Evolutionary conservation across 495 filamentous ascomycete genomes (phyloP).

Genomic region (Apiosordaria backusii): DNA sequence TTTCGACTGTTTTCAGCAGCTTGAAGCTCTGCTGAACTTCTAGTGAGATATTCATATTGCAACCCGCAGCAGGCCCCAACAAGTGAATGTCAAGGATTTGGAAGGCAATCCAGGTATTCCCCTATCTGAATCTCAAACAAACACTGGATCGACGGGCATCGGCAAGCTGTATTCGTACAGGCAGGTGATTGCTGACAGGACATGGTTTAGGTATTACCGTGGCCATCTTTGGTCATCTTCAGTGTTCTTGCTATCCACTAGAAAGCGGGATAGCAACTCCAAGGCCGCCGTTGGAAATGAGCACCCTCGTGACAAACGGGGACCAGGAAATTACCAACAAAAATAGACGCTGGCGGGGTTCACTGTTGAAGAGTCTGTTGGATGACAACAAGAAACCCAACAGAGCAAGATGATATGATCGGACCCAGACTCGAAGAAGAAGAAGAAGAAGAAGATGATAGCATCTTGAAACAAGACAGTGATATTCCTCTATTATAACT

Average conservation of each 20-base stretch:
- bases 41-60: too few species aligned
- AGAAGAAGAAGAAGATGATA: too few species aligned
- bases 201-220: not conserved
- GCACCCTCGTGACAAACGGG: conserved; percentile 1
- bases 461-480: not conserved
- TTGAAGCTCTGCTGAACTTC: too few species aligned
- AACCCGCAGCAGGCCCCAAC: too few species aligned
- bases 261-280: not conserved
- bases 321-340: conserved; percentile 4
- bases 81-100: too few species aligned
- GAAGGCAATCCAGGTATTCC: too few species aligned
- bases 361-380: not conserved
- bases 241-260: not conserved
- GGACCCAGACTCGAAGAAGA: not conserved
- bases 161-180: too few species aligned
- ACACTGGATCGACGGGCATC: too few species aligned
- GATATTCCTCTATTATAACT: too few species aligned
- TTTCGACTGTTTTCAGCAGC: too few species aligned
- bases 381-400: too few species aligned
- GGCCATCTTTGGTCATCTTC: not conserved
- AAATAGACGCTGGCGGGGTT: not conserved
- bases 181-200: not conserved
- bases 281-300: not conserved
- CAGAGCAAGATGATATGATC: not conserved
- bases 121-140: too few species aligned